These are phyloP conservation scores for Ligustrum vulgare DNA, from an alignment of 257 asterid species.

Conservation along the genomic window DNA sequence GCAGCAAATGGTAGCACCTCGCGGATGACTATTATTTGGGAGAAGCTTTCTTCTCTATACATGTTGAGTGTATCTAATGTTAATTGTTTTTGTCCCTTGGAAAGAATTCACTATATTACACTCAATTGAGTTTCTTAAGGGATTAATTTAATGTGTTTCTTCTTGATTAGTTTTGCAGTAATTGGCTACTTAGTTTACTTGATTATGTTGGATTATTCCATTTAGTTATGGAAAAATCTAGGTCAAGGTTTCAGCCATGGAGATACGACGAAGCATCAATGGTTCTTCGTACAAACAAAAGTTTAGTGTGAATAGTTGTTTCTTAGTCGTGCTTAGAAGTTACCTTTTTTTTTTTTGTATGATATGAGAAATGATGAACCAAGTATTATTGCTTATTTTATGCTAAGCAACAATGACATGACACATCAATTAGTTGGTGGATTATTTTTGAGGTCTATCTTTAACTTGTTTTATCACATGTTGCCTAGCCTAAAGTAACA, in stretches of 20 bases:
- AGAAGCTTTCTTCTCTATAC: not conserved
- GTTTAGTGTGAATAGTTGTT: not conserved
- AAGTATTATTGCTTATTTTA: too few relatives aligned
- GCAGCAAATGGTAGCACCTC: slow-evolving; percentile 98
- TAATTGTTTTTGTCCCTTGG: not conserved
- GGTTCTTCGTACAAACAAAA: not conserved
- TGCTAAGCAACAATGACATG: too few relatives aligned
- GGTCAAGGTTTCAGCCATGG: not conserved
- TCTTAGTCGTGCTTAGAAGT: not conserved
- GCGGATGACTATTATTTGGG: slow-evolving; percentile 39
- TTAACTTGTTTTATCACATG: too few relatives aligned
- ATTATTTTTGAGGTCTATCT: too few relatives aligned
- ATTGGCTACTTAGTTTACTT: not conserved
- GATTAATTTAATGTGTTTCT: not conserved
- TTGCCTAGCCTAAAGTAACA: too few relatives aligned
- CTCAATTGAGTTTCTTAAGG: not conserved
- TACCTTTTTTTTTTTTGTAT: too few relatives aligned
- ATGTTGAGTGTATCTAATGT: not conserved
- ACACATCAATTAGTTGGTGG: too few relatives aligned
- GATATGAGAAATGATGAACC: too few relatives aligned
- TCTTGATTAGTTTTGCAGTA: not conserved
- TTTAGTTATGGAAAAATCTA: not conserved
- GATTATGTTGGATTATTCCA: not conserved
- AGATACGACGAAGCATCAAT: not conserved
- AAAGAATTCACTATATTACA: not conserved